These are phyloP conservation scores for Alliaria petiolata DNA, from an alignment of 345 rosid species.

Conservation along the genomic window DNA sequence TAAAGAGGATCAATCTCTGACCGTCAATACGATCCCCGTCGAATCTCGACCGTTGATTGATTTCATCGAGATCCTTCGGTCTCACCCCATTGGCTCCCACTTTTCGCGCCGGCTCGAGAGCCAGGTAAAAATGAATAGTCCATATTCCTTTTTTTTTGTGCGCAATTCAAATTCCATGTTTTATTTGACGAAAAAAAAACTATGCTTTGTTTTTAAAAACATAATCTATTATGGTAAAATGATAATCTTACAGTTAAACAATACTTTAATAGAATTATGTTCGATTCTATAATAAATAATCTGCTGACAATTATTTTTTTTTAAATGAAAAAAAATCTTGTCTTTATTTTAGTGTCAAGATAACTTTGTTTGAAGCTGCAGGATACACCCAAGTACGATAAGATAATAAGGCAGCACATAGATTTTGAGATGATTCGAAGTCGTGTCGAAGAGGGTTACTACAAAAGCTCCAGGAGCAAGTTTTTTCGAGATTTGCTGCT, in stretches of 20 bases:
- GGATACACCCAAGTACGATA: constrained; percentile 46
- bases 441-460: constrained; percentile 46
- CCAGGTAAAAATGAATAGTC: constrained; percentile 42
- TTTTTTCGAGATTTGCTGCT: constrained; percentile 60
- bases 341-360: neutral
- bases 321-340: neutral
- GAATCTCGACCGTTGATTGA: constrained; percentile 55
- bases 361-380: constrained; percentile 28
- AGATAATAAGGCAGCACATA: constrained; percentile 48
- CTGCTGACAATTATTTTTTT: neutral
- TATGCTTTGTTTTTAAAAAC: too few species aligned
- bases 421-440: constrained; percentile 47
- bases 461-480: constrained; percentile 37
- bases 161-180: neutral
- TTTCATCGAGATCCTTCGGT: constrained; percentile 42
- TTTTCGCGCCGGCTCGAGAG: constrained; percentile 56
- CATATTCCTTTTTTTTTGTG: neutral
- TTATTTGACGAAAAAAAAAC: too few species aligned
- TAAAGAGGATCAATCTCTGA: constrained; percentile 40
- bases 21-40: constrained; percentile 11
- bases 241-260: too few species aligned
- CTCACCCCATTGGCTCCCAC: constrained; percentile 47
- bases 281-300: too few species aligned
- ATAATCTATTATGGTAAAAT: too few species aligned
- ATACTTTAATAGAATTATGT: too few species aligned